Conservation (phyloP, 2,329 filamentous ascomycete species). For the Coniochaeta ligniaria region DNA sequence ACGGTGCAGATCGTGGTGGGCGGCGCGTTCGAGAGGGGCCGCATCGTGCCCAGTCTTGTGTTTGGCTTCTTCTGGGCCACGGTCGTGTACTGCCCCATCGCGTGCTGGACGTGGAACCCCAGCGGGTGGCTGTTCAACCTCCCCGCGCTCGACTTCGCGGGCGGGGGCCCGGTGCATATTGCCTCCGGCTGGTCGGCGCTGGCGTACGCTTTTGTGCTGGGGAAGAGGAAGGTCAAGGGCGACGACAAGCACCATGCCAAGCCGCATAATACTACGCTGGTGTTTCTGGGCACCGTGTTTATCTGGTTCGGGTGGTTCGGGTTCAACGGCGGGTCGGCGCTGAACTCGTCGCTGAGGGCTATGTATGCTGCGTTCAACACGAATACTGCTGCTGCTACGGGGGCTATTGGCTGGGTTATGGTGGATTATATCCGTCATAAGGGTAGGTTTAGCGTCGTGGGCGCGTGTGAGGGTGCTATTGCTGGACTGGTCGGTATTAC, state of each 20-base stretch:
- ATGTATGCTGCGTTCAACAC: slow-evolving; percentile 52
- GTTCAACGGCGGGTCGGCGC: slow-evolving; percentile 43
- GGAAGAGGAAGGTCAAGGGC: slow-evolving; percentile 43
- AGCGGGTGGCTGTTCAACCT: slow-evolving; percentile 59
- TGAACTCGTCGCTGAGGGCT: slow-evolving; percentile 42
- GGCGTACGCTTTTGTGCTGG: slow-evolving; percentile 56
- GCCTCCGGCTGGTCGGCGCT: slow-evolving; percentile 55
- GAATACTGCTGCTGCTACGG: slow-evolving; percentile 48
- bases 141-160: slow-evolving; percentile 52
- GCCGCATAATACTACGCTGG: slow-evolving; percentile 56
- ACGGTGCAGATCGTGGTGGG: slow-evolving; percentile 60
- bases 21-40: slow-evolving; percentile 51
- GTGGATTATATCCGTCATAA: slow-evolving; percentile 40
- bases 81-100: slow-evolving; percentile 56
- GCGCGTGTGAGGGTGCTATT: slow-evolving; percentile 47
- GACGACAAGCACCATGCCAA: slow-evolving; percentile 42
- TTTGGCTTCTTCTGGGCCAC: slow-evolving; percentile 56
- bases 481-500: slow-evolving; percentile 52
- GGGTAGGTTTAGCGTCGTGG: slow-evolving; percentile 41
- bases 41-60: slow-evolving; percentile 41
- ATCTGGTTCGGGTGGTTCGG: slow-evolving; percentile 59
- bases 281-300: slow-evolving; percentile 56
- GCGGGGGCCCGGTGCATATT: slow-evolving; percentile 58
- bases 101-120: slow-evolving; percentile 62
- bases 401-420: slow-evolving; percentile 39